phyloP scores from a whole-genome alignment of 2,329 filamentous ascomycete genomes.

The Botrytis aclada region DNA sequence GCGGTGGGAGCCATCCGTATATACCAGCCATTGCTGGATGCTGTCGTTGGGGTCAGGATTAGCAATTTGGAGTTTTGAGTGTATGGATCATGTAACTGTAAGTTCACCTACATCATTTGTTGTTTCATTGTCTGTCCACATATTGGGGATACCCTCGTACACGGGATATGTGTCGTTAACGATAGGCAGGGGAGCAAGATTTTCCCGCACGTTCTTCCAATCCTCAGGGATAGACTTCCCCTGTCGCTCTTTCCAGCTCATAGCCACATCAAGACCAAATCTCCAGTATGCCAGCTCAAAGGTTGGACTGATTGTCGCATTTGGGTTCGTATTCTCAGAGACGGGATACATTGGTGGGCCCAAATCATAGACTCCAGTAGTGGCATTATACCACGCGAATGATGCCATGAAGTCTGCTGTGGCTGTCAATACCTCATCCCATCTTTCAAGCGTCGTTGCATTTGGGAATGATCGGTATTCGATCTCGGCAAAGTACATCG shows the following conservation, averaged over 20 bases:
- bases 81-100: not conserved
- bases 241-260: constrained; percentile 50
- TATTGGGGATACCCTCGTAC: constrained; percentile 50
- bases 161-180: constrained; percentile 51
- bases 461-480: constrained; percentile 49
- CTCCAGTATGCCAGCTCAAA: constrained; percentile 61
- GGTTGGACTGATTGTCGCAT: constrained; percentile 54
- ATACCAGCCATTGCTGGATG: constrained; percentile 47
- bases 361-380: constrained; percentile 51
- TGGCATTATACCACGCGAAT: constrained; percentile 53
- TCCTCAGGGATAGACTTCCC: constrained; percentile 42
- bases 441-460: constrained; percentile 46
- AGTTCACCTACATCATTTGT: not conserved
- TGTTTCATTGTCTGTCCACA: constrained; percentile 39
- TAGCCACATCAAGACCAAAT: constrained; percentile 55
- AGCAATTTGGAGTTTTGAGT: not conserved
- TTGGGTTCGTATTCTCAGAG: constrained; percentile 57
- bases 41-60: constrained; percentile 37
- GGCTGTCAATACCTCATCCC: constrained; percentile 51
- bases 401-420: constrained; percentile 59
- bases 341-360: constrained; percentile 51
- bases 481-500: constrained; percentile 57
- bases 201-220: constrained; percentile 50
- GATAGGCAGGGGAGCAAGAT: constrained; percentile 52
- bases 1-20: constrained; percentile 44